Evolutionary conservation across 2,329 filamentous ascomycete genomes (phyloP).

Genomic region (Zasmidium citrigriseum): DNA sequence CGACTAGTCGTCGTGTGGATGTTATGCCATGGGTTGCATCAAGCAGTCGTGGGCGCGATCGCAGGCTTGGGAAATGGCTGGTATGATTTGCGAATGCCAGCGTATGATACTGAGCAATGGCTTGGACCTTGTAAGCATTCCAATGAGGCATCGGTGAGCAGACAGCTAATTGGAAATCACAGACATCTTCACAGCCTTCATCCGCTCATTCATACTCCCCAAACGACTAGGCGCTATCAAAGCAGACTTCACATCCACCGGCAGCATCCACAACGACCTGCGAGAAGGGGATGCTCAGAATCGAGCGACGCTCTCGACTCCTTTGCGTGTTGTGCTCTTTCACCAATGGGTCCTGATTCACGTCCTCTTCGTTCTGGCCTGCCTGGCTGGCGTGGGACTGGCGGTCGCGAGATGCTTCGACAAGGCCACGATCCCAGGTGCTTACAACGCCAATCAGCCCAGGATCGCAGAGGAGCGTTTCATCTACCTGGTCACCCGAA

Average conservation of each 20-base stretch:
- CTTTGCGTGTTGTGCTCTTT: constrained; percentile 3
- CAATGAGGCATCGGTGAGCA: not conserved
- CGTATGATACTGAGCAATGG: constrained; percentile 16
- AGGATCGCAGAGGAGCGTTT: constrained; percentile 29
- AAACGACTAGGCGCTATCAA: constrained; percentile 56
- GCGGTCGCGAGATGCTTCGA: not conserved
- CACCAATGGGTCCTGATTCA: constrained; percentile 10
- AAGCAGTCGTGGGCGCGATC: constrained; percentile 6
- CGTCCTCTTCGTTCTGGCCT: constrained; percentile 10
- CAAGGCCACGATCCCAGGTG: not conserved
- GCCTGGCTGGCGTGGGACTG: not conserved
- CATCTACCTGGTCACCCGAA: constrained; percentile 59
- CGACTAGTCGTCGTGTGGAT: constrained; percentile 11
- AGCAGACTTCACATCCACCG: constrained; percentile 62
- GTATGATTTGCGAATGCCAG: constrained; percentile 11
- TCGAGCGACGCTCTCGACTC: not conserved
- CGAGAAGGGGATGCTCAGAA: constrained; percentile 55
- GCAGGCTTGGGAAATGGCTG: constrained; percentile 5
- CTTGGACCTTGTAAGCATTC: not conserved
- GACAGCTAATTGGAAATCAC: not conserved
- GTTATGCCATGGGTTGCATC: constrained; percentile 11
- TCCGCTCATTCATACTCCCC: constrained; percentile 11
- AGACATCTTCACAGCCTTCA: not conserved
- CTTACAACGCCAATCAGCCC: not conserved
- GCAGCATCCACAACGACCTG: constrained; percentile 56